These are phyloP conservation scores for Cryptococcus sp. DNA, from an alignment of 1,284 basidiomycete species.

Conservation along the genomic window DNA sequence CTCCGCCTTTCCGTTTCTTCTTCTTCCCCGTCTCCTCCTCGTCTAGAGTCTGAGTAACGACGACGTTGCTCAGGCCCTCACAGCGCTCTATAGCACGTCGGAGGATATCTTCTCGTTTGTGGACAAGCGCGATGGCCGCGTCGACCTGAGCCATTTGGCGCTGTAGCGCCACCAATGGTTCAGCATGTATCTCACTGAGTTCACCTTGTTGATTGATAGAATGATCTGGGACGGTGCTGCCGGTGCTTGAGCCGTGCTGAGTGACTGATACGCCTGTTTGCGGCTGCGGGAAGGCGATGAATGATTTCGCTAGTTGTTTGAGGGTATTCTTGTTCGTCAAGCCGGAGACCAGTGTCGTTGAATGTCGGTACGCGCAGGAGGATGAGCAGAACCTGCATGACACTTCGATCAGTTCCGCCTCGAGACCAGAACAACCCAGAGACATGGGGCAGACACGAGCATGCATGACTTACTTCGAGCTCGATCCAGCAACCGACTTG, in stretches of 20 bases:
- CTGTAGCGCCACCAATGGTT: slow-evolving; percentile 9
- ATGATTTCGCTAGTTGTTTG: slow-evolving; percentile 24
- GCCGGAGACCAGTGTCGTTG: slow-evolving; percentile 25
- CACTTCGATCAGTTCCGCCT: not conserved
- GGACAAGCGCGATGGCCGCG: slow-evolving; percentile 24
- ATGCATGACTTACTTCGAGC: slow-evolving; percentile 42
- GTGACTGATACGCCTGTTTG: slow-evolving; percentile 19
- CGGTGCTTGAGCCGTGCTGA: slow-evolving; percentile 14
- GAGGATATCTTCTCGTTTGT: slow-evolving; percentile 35
- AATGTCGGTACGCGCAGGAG: slow-evolving; percentile 39
- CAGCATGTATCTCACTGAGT: too few relatives aligned
- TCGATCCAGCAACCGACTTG: slow-evolving; percentile 26
- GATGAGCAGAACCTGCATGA: slow-evolving; percentile 43
- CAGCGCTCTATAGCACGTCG: slow-evolving; percentile 23
- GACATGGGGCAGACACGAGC: too few relatives aligned
- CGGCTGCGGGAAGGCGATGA: slow-evolving; percentile 36
- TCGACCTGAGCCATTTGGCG: slow-evolving; percentile 21
- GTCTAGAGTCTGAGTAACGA: slow-evolving; percentile 1
- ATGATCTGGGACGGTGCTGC: not conserved
- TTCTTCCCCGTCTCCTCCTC: slow-evolving; percentile 28
- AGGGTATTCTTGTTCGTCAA: slow-evolving; percentile 37
- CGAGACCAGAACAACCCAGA: too few relatives aligned
- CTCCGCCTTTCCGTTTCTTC: slow-evolving; percentile 16
- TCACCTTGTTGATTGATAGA: not conserved
- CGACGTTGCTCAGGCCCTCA: slow-evolving; percentile 16